Conservation (phyloP, 805 yeast species). For the Yarrowia hollandica region DNA sequence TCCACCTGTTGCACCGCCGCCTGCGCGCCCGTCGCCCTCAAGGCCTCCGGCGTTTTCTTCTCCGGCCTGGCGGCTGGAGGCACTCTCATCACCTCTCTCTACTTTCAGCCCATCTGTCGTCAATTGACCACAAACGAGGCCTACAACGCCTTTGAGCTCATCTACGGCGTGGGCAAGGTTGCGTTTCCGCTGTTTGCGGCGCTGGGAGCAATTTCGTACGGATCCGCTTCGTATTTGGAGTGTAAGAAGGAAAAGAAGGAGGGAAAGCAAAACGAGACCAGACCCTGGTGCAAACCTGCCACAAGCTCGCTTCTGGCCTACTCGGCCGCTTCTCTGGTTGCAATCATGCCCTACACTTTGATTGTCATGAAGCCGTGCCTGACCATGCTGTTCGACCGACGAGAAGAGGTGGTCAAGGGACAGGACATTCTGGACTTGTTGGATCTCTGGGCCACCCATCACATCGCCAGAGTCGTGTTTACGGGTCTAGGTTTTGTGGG, state of each 20-base stretch:
- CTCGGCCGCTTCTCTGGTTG: not conserved
- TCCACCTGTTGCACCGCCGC: not conserved
- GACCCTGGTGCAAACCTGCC: conserved; percentile 11
- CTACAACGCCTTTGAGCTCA: conserved; percentile 3
- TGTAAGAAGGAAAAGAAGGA: not conserved
- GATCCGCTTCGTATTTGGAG: not conserved
- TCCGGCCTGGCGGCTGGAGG: conserved; percentile 24
- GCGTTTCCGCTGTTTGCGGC: not conserved
- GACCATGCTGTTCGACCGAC: not conserved
- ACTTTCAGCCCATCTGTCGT: not conserved
- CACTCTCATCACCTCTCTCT: conserved; percentile 5
- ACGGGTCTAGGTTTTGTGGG: not conserved
- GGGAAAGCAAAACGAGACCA: not conserved
- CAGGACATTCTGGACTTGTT: conserved; percentile 2
- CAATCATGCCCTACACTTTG: conserved; percentile 7
- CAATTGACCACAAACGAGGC: conserved; percentile 3
- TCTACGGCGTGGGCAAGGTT: conserved; percentile 14
- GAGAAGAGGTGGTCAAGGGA: not conserved
- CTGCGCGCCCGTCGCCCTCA: not conserved
- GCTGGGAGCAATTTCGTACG: not conserved
- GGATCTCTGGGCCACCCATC: conserved; percentile 4
- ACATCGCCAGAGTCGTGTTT: not conserved
- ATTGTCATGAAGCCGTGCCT: conserved; percentile 7
- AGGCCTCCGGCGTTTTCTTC: conserved; percentile 6
- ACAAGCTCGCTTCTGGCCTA: not conserved